phyloP scores from a whole-genome alignment of 768 basidiomycete species.

The Naematelia aurantialba region DNA sequence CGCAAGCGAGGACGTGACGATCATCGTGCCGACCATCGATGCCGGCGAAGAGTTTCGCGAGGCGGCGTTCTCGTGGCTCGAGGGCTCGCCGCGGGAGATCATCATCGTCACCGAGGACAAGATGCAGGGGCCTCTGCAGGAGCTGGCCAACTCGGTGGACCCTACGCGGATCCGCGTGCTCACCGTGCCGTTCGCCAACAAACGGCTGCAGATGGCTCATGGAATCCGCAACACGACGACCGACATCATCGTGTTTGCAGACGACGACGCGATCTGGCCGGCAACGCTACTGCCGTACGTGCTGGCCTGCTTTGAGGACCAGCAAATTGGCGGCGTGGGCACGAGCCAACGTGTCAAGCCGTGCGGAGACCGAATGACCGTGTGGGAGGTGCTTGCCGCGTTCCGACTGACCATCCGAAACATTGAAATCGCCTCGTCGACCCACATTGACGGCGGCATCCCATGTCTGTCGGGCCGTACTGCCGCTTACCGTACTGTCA shows the following conservation, averaged over 20 bases:
- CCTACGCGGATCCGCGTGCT: constrained; percentile 73
- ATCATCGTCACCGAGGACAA: constrained; percentile 77
- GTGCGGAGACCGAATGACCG: constrained; percentile 71
- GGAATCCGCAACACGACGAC: constrained; percentile 86
- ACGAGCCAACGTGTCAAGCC: constrained; percentile 85
- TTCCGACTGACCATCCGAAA: constrained; percentile 90
- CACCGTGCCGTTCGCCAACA: constrained; percentile 89
- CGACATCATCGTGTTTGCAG: constrained; percentile 90
- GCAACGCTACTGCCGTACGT: constrained; percentile 82
- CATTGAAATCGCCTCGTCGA: constrained; percentile 82
- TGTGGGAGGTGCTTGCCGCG: constrained; percentile 92
- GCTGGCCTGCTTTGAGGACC: constrained; percentile 90
- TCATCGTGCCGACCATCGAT: constrained; percentile 93
- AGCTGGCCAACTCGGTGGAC: constrained; percentile 81
- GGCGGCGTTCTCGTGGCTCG: constrained; percentile 86
- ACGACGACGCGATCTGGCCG: constrained; percentile 95
- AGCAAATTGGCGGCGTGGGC: constrained; percentile 86
- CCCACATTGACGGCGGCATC: constrained; percentile 87
- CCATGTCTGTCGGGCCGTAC: constrained; percentile 90
- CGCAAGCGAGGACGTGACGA: constrained; percentile 88
- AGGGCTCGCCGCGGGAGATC: constrained; percentile 82
- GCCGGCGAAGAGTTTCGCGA: constrained; percentile 93
- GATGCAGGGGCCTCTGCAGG: constrained; percentile 83
- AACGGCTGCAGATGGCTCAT: constrained; percentile 88
- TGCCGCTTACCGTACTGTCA: constrained; percentile 88